Evolutionary conservation across 805 yeast species (phyloP).

Genomic region (Ogataea wickerhamii): DNA sequence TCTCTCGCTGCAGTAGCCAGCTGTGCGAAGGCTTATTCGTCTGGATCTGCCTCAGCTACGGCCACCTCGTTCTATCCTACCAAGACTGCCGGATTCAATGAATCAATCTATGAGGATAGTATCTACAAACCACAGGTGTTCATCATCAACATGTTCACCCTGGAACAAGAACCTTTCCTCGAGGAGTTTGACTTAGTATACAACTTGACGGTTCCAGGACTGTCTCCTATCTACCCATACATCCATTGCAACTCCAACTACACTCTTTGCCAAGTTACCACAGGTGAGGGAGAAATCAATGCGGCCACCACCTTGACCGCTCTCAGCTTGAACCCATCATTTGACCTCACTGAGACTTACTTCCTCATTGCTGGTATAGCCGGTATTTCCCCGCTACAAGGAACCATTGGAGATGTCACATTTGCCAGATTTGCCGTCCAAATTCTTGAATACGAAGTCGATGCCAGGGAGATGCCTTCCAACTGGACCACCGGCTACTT

Average conservation of each 20-base stretch:
- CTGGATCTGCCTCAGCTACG: conserved; percentile 15
- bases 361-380: conserved; percentile 65
- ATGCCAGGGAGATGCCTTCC: conserved; percentile 43
- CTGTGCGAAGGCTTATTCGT: conserved; percentile 4
- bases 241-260: conserved; percentile 53
- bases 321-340: conserved; percentile 47
- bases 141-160: conserved; percentile 52
- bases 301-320: conserved; percentile 61
- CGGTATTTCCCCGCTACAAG: conserved; percentile 55
- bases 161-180: conserved; percentile 53
- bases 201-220: conserved; percentile 62
- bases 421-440: conserved; percentile 60
- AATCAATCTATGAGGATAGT: conserved; percentile 19
- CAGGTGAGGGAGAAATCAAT: conserved; percentile 70
- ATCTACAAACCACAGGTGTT: conserved; percentile 51
- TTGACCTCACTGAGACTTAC: conserved; percentile 58
- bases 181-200: conserved; percentile 43
- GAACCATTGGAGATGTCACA: conserved; percentile 58
- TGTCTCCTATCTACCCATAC: conserved; percentile 56
- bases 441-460: conserved; percentile 57
- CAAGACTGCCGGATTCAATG: conserved; percentile 23
- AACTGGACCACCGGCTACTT: conserved; percentile 63
- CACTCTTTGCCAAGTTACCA: conserved; percentile 55
- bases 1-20: conserved; percentile 4
- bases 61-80: conserved; percentile 15